phyloP scores from a whole-genome alignment of 2,329 filamentous ascomycete genomes.

The Aspergillus piperis region DNA sequence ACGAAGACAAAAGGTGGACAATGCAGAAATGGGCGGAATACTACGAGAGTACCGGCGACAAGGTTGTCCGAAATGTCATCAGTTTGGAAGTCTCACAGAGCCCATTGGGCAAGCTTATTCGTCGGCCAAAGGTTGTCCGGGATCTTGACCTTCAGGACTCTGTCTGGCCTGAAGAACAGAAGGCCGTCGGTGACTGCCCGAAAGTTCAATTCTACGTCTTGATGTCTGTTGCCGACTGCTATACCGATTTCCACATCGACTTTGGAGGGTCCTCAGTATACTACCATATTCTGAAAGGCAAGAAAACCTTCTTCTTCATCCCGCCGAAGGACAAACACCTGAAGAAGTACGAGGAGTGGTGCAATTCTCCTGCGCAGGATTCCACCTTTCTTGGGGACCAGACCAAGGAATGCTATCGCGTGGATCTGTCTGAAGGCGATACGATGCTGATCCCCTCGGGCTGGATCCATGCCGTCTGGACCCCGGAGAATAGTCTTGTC shows the following conservation, averaged over 20 bases:
- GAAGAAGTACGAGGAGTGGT: constrained; percentile 72
- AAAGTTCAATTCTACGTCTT: constrained; percentile 69
- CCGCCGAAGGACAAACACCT: constrained; percentile 67
- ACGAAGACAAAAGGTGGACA: constrained; percentile 65
- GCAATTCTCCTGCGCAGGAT: constrained; percentile 66
- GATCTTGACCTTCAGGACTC: constrained; percentile 59
- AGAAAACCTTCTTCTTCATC: constrained; percentile 72
- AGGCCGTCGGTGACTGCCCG: constrained; percentile 59
- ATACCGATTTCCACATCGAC: constrained; percentile 72
- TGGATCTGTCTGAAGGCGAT: constrained; percentile 66
- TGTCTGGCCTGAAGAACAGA: constrained; percentile 53
- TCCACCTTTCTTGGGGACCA: constrained; percentile 65
- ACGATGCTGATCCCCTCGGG: constrained; percentile 72
- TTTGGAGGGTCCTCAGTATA: constrained; percentile 71
- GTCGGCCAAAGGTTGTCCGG: constrained; percentile 64
- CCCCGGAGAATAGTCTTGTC: constrained; percentile 67
- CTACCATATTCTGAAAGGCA: constrained; percentile 69
- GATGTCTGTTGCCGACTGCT: constrained; percentile 71
- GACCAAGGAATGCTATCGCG: constrained; percentile 67
- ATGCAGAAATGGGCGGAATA: constrained; percentile 69
- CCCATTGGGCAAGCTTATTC: constrained; percentile 62
- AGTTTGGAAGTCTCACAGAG: constrained; percentile 68
- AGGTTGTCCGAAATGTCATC: constrained; percentile 68
- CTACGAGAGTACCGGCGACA: constrained; percentile 61
- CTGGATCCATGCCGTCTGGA: constrained; percentile 74